Evolutionary conservation across 192 early-diverging fungal species (phyloP), one percentile per base, ranked within the genome.

Genomic region (Coemansia sp.): DNA sequence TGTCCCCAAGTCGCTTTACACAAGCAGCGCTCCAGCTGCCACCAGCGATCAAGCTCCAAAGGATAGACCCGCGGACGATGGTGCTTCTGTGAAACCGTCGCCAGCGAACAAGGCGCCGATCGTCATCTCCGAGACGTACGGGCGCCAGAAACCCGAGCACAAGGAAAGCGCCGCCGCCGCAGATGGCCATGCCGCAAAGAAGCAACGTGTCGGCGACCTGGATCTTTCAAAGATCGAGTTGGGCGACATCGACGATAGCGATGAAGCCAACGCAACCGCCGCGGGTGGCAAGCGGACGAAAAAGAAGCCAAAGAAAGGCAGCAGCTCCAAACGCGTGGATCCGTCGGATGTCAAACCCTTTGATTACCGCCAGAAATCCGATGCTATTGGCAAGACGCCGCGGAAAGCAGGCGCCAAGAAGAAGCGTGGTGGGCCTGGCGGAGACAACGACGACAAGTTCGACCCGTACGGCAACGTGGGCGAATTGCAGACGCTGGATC

Each of bases 91-190:
- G 38, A 5, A 40, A 40, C 9, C 38, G 38, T 0, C 38, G 38
- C 5, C 38, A 1, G 38, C 38, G 61, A 15, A 2, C 59, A 0
- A 56, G 7, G 49, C 14, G 9, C 29, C 33, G 34, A 66, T 71
- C 20, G 70, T 83, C 58, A 35, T 75, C 0, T 79, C 73, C 2
- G 76, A 75, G 50, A 50, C 75, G n/a, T 70, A 72, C 45, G 57
- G 33, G 9, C 59, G 23, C 22, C 49, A 52, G 9, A 25, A 20
- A 13, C 2, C 42, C 20, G 49, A 11, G 20, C 49, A 14, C 5
- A 25, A 9, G 49, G 22, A 52, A 29, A 29, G 3, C 3, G 19
- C 36, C 11, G 34, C 67, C 32, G 48, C 67, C 32, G 48, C 0
- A 0, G 38, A 60, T 43, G 19, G 48, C 6, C 20, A 20, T 50